Evolutionary conservation across 2,329 filamentous ascomycete species (phyloP), one percentile per base, ranked within the genome.

Genomic region (Aspergillus sp.): DNA sequence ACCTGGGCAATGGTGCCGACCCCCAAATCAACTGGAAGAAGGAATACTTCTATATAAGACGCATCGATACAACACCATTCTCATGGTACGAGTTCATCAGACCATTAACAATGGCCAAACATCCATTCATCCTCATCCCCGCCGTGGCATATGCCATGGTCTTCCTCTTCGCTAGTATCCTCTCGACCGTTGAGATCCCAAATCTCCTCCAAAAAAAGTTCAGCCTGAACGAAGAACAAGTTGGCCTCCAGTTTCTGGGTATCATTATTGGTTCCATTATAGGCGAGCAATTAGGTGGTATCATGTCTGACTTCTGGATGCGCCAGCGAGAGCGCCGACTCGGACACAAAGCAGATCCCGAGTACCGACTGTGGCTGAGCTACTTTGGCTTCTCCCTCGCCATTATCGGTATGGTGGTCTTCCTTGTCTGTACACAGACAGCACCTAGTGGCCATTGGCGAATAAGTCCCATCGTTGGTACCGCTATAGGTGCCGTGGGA

Each of bases 251-350:
- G 51, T 81, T 80, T 59, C 61, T 83, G 3, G 74, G 74, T 10
- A 64, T 81, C 17, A 80, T 84, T 45, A 71, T 84, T 30, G 81
- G 81, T 4, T 77, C 74, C 0, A 58, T 83, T 5, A 68, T 83
- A 4, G 81, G 81, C 17, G 81, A 84, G 62, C 80, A 81, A 56
- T 60, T 83, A 10, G 80, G 79, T n/a, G 81, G 80, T 3, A 63
- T 70, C 35, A 53, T 77, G 15, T 79, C 76, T 6, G 80, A 83
- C 42, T 62, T 67, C 22, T 84, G 79, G 74, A 83, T 83, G 78
- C 71, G 69, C 45, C 59, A 62, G 35, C 57, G 61, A 7, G 53
- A 55, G n/a, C 56, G 53, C 13, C 55, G 53, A 12, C 50, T 56
- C 9, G 63, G 69, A 5, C 65, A 68, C 15, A 72, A 70, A 44